Conservation (phyloP, 2,329 filamentous ascomycete species). For the Alternaria dauci region DNA sequence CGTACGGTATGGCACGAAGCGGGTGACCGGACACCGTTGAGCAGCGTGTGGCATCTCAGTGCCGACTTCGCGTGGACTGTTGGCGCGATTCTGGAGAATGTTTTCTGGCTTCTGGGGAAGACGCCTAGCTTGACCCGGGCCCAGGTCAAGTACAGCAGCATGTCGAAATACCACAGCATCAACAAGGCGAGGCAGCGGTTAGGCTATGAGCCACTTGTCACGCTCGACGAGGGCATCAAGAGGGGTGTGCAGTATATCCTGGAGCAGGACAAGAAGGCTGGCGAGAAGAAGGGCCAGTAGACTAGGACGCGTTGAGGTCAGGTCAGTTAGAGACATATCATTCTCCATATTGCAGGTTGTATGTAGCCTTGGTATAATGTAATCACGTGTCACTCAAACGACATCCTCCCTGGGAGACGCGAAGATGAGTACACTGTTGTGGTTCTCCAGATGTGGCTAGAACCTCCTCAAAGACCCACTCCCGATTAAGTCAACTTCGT, state of each 20-base stretch:
- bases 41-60: conserved; percentile 54
- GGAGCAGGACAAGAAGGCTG: conserved; percentile 41
- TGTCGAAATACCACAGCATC: conserved; percentile 82
- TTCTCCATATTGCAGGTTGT: neutral
- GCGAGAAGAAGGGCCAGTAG: conserved; percentile 49
- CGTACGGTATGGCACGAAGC: conserved; percentile 57
- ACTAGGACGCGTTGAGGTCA: neutral
- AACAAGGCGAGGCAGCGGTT: conserved; percentile 75
- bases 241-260: conserved; percentile 56
- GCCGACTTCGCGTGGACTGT: conserved; percentile 54
- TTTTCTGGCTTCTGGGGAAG: conserved; percentile 56
- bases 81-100: conserved; percentile 55
- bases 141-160: conserved; percentile 70
- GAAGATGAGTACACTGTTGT: neutral
- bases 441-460: conserved; percentile 12
- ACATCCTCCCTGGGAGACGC: neutral
- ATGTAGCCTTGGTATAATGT: neutral
- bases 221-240: conserved; percentile 68
- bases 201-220: conserved; percentile 73
- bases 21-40: conserved; percentile 50
- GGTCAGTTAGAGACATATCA: neutral
- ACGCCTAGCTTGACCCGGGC: conserved; percentile 57
- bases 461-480: conserved; percentile 19
- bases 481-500: conserved; percentile 16
- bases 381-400: neutral